Conservation (phyloP, 73 alveolate species). For the Symbiodinium natans region DNA sequence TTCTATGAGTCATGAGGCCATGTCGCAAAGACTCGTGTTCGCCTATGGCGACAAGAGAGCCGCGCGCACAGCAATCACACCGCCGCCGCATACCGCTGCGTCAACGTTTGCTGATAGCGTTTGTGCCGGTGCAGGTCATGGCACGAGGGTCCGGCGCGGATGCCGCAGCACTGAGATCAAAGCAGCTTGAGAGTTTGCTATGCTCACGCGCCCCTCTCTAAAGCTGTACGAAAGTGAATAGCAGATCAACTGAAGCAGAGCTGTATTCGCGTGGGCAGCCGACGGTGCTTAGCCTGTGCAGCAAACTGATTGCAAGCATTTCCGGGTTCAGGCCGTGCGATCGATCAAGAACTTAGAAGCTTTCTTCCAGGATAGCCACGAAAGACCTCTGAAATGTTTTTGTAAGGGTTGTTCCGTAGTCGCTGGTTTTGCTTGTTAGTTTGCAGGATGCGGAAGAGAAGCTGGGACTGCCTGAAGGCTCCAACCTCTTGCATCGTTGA, state of each 20-base stretch:
- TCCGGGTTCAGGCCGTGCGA: constrained; percentile 86
- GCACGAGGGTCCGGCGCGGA: constrained; percentile 61
- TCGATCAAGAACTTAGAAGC: constrained; percentile 70
- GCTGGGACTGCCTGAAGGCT: constrained; percentile 55
- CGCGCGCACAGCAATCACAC: neutral
- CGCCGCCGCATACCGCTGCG: neutral
- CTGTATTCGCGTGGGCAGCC: too few species aligned
- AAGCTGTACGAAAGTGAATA: too few species aligned
- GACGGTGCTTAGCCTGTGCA: too few species aligned
- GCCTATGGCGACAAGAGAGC: constrained; percentile 71
- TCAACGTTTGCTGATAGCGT: too few species aligned
- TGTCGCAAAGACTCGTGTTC: constrained; percentile 73
- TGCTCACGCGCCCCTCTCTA: too few species aligned
- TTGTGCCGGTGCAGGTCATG: constrained; percentile 24
- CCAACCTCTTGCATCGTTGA: too few species aligned
- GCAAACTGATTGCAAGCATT: too few species aligned
- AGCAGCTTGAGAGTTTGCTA: too few species aligned
- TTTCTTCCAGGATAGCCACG: constrained; percentile 30
- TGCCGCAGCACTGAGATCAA: neutral
- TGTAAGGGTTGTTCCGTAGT: neutral
- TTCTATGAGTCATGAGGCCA: neutral
- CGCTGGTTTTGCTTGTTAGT: neutral
- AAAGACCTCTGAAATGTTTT: too few species aligned
- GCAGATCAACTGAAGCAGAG: too few species aligned
- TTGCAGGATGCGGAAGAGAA: constrained; percentile 75